phyloP scores from a whole-genome alignment of 805 yeast genomes.

The Saccharomyces kudriavzevii region DNA sequence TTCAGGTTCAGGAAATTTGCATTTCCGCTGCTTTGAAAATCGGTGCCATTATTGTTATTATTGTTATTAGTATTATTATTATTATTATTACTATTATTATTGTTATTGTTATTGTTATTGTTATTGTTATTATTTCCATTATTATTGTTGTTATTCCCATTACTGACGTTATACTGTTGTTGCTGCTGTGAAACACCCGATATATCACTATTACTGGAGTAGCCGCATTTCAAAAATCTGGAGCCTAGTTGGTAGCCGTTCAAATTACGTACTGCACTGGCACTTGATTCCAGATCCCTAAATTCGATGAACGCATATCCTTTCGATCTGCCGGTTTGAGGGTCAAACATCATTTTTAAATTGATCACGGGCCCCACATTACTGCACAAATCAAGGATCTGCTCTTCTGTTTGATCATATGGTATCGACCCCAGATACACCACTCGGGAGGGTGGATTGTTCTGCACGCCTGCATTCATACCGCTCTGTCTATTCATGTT shows the following conservation, averaged over 20 bases:
- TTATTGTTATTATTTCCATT: not conserved
- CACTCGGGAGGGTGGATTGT: constrained; percentile 32
- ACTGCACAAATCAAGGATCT: constrained; percentile 73
- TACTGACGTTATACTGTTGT: not conserved
- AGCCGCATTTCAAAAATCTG: constrained; percentile 66
- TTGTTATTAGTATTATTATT: not conserved
- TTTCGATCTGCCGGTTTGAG: constrained; percentile 80
- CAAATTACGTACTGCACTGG: constrained; percentile 82
- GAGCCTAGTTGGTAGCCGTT: constrained; percentile 71
- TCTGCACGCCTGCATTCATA: constrained; percentile 10
- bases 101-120: not conserved
- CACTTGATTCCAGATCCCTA: constrained; percentile 75
- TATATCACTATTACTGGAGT: constrained; percentile 46
- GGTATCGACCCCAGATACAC: constrained; percentile 85
- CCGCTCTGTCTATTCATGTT: constrained; percentile 11
- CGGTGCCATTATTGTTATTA: constrained; percentile 7
- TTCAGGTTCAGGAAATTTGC: constrained; percentile 6
- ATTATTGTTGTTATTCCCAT: not conserved
- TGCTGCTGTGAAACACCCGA: constrained; percentile 8
- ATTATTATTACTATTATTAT: not conserved
- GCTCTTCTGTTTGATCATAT: constrained; percentile 89
- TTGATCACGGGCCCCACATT: constrained; percentile 83
- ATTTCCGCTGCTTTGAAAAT: constrained; percentile 1
- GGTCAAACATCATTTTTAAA: constrained; percentile 73
- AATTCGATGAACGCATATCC: constrained; percentile 87